Evolutionary conservation across 2,329 filamentous ascomycete genomes (phyloP).

Genomic region (Arthrobotrys megalospora): DNA sequence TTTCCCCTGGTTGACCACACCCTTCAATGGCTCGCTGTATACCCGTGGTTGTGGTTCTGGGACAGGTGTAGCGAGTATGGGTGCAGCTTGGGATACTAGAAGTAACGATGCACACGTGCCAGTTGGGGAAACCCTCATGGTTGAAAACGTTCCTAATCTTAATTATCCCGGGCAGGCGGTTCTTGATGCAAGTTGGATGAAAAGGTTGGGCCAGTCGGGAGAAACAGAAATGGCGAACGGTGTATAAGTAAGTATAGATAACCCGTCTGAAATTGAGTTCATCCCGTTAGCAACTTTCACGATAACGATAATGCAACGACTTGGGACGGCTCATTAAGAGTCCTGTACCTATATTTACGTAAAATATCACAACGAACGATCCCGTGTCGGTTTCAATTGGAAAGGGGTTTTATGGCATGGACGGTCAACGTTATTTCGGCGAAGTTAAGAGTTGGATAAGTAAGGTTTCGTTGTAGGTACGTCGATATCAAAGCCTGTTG

Average conservation of each 20-base stretch:
- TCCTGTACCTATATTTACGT: conserved; percentile 21
- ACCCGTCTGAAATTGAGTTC: conserved; percentile 22
- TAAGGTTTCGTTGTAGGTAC: not conserved
- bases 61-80: conserved; percentile 41
- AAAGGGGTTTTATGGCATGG: not conserved
- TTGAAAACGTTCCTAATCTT: conserved; percentile 10
- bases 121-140: conserved; percentile 45
- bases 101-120: conserved; percentile 44
- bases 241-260: conserved; percentile 27
- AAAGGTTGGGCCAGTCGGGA: conserved; percentile 16
- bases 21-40: conserved; percentile 44
- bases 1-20: conserved; percentile 43
- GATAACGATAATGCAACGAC: conserved; percentile 17
- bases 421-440: not conserved
- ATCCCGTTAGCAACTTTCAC: conserved; percentile 20
- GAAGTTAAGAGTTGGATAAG: conserved; percentile 1
- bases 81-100: conserved; percentile 43
- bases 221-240: conserved; percentile 17
- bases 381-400: conserved; percentile 9
- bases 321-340: conserved; percentile 1
- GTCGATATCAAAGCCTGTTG: not conserved
- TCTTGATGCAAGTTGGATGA: conserved; percentile 19
- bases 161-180: conserved; percentile 35
- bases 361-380: conserved; percentile 9
- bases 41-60: conserved; percentile 53